Conservation (phyloP, 768 basidiomycete genomes). For the Mycena capillaripes region DNA sequence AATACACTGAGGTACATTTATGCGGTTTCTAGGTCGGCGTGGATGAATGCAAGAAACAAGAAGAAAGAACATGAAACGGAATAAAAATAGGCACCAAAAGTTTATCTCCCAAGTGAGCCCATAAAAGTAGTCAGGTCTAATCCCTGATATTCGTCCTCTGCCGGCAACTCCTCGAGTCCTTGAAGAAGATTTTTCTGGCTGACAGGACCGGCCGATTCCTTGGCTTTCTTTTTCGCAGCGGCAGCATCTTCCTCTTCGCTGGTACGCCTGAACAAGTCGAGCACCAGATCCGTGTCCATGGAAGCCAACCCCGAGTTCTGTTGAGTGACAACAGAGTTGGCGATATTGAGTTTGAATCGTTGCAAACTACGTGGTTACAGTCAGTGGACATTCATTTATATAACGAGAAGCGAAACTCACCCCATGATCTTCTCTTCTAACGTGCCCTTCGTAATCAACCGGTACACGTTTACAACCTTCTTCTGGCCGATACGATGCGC, state of each 20-base stretch:
- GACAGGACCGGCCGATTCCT: conserved; percentile 67
- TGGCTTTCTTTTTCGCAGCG: conserved; percentile 66
- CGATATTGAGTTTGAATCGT: conserved; percentile 99
- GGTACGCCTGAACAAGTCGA: conserved; percentile 92
- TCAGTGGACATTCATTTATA: conserved; percentile 23
- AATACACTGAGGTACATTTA: conserved; percentile 34
- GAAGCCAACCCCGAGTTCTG: conserved; percentile 94
- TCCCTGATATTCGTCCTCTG: conserved; percentile 93
- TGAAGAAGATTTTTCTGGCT: conserved; percentile 89
- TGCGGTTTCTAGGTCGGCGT: conserved; percentile 34
- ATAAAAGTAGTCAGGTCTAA: conserved; percentile 91
- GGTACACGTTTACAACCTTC: conserved; percentile 98
- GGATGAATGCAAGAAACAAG: conserved; percentile 16
- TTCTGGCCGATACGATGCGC: conserved; percentile 99
- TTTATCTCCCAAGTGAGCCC: conserved; percentile 78
- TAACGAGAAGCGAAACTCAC: conserved; percentile 59
- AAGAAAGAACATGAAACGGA: conserved; percentile 28
- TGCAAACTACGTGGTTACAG: conserved; percentile 73
- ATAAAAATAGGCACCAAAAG: conserved; percentile 45
- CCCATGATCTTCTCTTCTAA: conserved; percentile 99
- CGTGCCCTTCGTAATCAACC: conserved; percentile 96
- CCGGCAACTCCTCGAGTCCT: conserved; percentile 91
- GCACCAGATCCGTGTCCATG: conserved; percentile 97
- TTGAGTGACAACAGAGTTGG: conserved; percentile 96
- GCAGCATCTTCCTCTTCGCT: conserved; percentile 80